These are phyloP conservation scores for Rhizoctonia solani DNA, from an alignment of 1,284 basidiomycete species.

Conservation along the genomic window DNA sequence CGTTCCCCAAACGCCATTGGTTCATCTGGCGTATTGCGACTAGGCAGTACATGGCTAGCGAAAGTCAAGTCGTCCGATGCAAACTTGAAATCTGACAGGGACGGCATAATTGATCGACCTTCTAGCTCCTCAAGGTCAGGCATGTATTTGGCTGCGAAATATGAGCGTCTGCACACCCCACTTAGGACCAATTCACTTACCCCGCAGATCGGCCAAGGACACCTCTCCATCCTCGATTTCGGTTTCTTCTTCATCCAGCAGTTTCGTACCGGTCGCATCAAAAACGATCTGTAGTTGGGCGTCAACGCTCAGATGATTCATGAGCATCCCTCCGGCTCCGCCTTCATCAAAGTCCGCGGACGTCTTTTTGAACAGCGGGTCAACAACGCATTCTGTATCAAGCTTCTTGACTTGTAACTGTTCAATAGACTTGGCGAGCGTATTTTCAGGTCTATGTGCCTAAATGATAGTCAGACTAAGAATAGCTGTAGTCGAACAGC, in stretches of 20 bases:
- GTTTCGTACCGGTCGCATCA: constrained; percentile 89
- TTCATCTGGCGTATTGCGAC: constrained; percentile 13
- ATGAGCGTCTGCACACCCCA: constrained; percentile 32
- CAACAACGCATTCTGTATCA: constrained; percentile 88
- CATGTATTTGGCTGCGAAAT: constrained; percentile 61
- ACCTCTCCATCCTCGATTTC: constrained; percentile 61
- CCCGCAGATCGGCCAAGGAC: constrained; percentile 68
- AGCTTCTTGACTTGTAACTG: constrained; percentile 88
- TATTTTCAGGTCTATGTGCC: constrained; percentile 70
- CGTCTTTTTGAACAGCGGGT: constrained; percentile 97
- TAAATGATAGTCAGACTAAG: constrained; percentile 46
- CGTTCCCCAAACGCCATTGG: constrained; percentile 50
- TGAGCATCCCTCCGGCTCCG: constrained; percentile 89
- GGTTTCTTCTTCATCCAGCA: constrained; percentile 71
- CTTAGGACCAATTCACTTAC: constrained; percentile 47
- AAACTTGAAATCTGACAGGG: constrained; percentile 81
- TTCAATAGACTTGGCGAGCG: constrained; percentile 80
- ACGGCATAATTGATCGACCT: constrained; percentile 75
- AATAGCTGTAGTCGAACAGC: no score
- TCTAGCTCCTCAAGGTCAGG: constrained; percentile 67
- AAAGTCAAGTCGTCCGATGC: constrained; percentile 65
- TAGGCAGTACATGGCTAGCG: constrained; percentile 25
- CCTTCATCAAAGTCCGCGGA: constrained; percentile 99
- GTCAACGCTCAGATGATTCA: constrained; percentile 91
- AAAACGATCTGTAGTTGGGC: constrained; percentile 90